A percentile compares a stretch with the other conserved stretches of the same genome.
Conservation (phyloP, 768 basidiomycete species). For the Chalciporus chontae region DNA sequence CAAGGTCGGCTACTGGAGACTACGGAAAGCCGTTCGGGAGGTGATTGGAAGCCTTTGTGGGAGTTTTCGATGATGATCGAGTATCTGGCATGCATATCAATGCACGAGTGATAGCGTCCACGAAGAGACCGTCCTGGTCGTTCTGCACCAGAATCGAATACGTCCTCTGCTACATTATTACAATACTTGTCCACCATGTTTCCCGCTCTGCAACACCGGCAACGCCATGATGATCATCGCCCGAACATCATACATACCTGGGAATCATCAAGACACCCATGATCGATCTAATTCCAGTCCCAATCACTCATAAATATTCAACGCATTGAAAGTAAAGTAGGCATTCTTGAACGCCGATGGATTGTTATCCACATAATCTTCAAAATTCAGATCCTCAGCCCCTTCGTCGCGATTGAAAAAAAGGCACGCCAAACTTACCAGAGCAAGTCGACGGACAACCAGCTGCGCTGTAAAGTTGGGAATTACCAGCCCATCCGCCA, state of each 20-base stretch:
- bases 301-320: slow-evolving; percentile 34
- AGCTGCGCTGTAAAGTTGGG: slow-evolving; percentile 13
- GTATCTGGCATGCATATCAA: no score
- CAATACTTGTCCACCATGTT: no score
- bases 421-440: slow-evolving; percentile 14
- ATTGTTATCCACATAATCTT: slow-evolving; percentile 35
- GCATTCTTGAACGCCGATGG: slow-evolving; percentile 39
- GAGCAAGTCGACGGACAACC: slow-evolving; percentile 29
- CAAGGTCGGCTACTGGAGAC: no score
- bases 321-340: slow-evolving; percentile 38
- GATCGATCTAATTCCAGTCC: background rate
- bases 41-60: no score
- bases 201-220: no score
- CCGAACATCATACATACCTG: background rate
- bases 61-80: no score
- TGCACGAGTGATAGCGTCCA: no score
- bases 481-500: slow-evolving; percentile 28
- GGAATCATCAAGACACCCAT: background rate
- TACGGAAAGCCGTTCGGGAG: no score
- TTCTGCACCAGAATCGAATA: no score
- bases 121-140: no score
- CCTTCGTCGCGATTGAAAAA: background rate
- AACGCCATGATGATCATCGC: no score
- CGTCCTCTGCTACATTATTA: no score
- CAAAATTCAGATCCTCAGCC: background rate